Conservation (phyloP, 148 eudicot genomes). For the Amaranthus cruentus region DNA sequence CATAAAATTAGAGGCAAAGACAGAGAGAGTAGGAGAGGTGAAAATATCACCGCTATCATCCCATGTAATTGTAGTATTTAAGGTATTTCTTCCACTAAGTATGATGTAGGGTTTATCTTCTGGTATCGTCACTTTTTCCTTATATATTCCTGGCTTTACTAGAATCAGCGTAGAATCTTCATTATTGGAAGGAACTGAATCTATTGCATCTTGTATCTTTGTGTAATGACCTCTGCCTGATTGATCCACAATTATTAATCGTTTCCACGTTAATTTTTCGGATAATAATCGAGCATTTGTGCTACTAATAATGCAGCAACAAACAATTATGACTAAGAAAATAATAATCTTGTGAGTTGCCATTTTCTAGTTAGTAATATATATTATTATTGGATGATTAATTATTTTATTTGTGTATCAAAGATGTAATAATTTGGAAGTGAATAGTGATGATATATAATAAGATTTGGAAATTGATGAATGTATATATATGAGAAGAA, state of each 20-base stretch:
- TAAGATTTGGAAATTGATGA: no score
- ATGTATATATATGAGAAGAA: no score
- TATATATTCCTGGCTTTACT: constrained; percentile 30
- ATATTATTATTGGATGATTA: no score
- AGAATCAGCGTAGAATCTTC: constrained; percentile 19
- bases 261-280: neutral
- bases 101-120: constrained; percentile 23
- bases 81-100: constrained; percentile 25
- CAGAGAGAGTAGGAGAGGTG: constrained; percentile 40
- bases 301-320: no score
- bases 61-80: constrained; percentile 25
- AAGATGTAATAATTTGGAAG: no score
- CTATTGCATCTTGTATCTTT: constrained; percentile 32
- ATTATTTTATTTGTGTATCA: no score
- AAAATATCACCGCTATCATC: constrained; percentile 25
- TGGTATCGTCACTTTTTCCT: constrained; percentile 27
- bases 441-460: no score
- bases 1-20: constrained; percentile 28
- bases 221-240: constrained; percentile 26
- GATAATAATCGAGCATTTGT: neutral
- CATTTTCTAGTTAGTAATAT: no score
- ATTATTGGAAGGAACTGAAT: constrained; percentile 22
- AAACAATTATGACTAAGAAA: no score
- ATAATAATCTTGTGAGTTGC: no score
- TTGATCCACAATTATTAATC: constrained; percentile 18